Percentiles rank a stretch among this genome's conserved stretches.
Conservation (phyloP, 1,139 yeast genomes). For the Yamadazyma sp. region DNA sequence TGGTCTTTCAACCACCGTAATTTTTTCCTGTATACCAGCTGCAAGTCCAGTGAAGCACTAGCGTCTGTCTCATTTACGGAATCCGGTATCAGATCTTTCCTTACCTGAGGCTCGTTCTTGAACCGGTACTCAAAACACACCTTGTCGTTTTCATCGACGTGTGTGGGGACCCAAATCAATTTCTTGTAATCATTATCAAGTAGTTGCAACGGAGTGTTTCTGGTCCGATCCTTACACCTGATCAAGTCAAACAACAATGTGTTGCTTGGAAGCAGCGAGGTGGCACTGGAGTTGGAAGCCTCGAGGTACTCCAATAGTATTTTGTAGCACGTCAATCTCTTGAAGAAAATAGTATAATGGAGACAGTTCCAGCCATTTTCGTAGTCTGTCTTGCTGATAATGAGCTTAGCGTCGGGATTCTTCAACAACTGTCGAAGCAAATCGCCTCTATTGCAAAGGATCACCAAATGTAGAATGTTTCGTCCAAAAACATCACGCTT, state of each 20-base stretch:
- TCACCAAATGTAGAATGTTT: constrained; percentile 59
- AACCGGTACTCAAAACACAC: constrained; percentile 26
- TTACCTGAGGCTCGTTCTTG: constrained; percentile 1
- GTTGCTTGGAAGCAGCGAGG: constrained; percentile 20
- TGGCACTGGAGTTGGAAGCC: constrained; percentile 7
- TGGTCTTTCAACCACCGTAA: constrained; percentile 13
- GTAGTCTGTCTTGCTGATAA: constrained; percentile 52
- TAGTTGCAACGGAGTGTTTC: constrained; percentile 63
- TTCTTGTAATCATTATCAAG: constrained; percentile 43
- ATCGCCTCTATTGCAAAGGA: constrained; percentile 51
- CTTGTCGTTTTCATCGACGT: constrained; percentile 34
- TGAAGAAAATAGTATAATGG: constrained; percentile 65
- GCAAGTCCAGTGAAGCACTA: not conserved
- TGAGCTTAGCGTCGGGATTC: constrained; percentile 36
- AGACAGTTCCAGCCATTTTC: constrained; percentile 87
- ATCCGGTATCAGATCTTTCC: not conserved
- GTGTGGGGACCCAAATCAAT: constrained; percentile 45
- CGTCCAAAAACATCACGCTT: constrained; percentile 75
- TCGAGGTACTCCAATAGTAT: constrained; percentile 41
- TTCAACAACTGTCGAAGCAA: constrained; percentile 47
- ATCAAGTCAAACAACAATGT: constrained; percentile 37
- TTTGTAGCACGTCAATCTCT: constrained; percentile 57
- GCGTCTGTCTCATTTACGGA: not conserved
- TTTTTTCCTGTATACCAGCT: constrained; percentile 2
- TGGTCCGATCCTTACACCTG: constrained; percentile 65